Evolutionary conservation across 768 basidiomycete species (phyloP), one percentile per base, ranked within the genome.

Genomic region (Boletus huronensis): DNA sequence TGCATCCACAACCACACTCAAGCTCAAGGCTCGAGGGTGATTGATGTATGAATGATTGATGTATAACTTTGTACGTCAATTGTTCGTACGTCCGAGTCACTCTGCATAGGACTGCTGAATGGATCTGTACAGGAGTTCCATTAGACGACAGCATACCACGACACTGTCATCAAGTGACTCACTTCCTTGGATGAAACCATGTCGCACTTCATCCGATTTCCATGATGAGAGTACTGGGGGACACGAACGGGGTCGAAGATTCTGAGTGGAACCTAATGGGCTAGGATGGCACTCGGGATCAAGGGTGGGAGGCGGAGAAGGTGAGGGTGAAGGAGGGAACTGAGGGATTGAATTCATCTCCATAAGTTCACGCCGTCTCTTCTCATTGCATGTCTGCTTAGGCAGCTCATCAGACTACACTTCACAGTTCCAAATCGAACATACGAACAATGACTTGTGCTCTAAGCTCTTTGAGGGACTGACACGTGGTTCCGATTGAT

Each of bases 41-140:
- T 8, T 29, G 8, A 29, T 29, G 11, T 34, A 16, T 34, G 32
- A 34, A 34, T 3, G 1, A 34, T 14, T 34, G 8, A 34, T 34
- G 32, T 34, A 6, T 6, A 5, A 6, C 6, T 14, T 34, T 34
- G 32, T 34, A 9, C 32, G 14, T 34, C 32, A 34, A 14, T 16
- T 34, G 32, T 34, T 34, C 14, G 32, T 14, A 14, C 32, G 34
- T 61, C 59, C 10, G 23, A 35, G n/a, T 39, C 59, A 61, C 54
- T 17, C 21, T 5, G 59, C 19, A 3, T 29, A 0, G 41, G 28
- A 29, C 42, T 31, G 1, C 17, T 1, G 39, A 9, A n/a, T 5
- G 50, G 43, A 42, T 39, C 58, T 59, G 25, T 17, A 25, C 23
- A 25, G 23, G 4, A 25, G 23, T 25, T 25, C 23, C 23, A 4